These are phyloP conservation scores for Geum urbanum DNA, from an alignment of 306 rosid genomes.

Conservation along the genomic window DNA sequence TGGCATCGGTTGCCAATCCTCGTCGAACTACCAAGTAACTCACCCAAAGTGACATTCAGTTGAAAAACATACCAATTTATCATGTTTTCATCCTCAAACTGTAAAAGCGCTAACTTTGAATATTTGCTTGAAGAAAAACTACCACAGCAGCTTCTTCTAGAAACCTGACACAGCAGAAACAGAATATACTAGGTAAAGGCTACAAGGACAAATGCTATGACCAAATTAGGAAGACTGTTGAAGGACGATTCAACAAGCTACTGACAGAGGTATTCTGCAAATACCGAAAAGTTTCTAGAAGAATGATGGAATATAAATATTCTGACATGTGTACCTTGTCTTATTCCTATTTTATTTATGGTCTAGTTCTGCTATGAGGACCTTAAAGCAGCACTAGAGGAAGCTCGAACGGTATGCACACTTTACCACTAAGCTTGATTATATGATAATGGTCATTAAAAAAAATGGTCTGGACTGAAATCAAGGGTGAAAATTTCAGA, in stretches of 20 bases:
- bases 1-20: slow-evolving; percentile 71
- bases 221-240: slow-evolving; percentile 89
- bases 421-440: slow-evolving; percentile 4
- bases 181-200: slow-evolving; percentile 86
- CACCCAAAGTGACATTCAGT: neutral
- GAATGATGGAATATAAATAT: slow-evolving; percentile 1
- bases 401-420: slow-evolving; percentile 67
- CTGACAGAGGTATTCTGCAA: slow-evolving; percentile 59
- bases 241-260: slow-evolving; percentile 76
- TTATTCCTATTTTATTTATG: slow-evolving; percentile 37
- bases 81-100: neutral
- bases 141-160: slow-evolving; percentile 58
- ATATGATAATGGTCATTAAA: neutral
- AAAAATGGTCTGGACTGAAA: neutral
- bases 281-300: neutral
- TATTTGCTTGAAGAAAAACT: slow-evolving; percentile 49
- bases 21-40: slow-evolving; percentile 56
- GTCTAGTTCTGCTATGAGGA: slow-evolving; percentile 78
- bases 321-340: neutral
- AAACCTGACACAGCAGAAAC: slow-evolving; percentile 61
- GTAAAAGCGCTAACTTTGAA: neutral
- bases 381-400: slow-evolving; percentile 91
- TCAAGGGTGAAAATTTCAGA: slow-evolving; percentile 36
- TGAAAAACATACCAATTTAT: neutral
- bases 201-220: slow-evolving; percentile 93